Evolutionary conservation across 805 yeast genomes (phyloP), one percentile per base, ranked within the genome.

Genomic region (Tetrapisispora arboricola): DNA sequence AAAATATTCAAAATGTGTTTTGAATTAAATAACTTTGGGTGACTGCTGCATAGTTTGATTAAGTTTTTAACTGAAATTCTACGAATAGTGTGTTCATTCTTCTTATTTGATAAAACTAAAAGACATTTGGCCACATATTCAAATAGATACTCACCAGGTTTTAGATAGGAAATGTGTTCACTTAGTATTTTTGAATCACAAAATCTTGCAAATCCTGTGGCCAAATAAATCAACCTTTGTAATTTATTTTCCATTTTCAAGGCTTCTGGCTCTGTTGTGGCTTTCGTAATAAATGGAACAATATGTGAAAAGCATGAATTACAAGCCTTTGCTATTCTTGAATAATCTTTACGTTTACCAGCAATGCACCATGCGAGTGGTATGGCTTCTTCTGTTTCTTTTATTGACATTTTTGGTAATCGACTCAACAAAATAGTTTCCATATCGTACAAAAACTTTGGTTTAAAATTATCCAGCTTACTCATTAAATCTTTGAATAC

Each of bases 341-440:
- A 42, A 0, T 72, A 67, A 38, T 73, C 76, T 1, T 66, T 60
- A 31, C 69, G 65, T 49, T 72, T 59, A 3, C 47, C 51, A 2
- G 83, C 69, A 0, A 84, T 61, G 8, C 58, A 58, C 81, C 86
- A 78, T 4, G 76, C 60, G 42, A 84, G 69, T 1, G 87, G 86
- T 57, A 84, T 71, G 0, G 90, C 94, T 51, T 78, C 79, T n/a
- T 74, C 74, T 8, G 84, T 58, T 48, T 84, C 92, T 43, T 57
- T 66, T 0, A 70, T 67, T 39, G 69, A 72, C 60, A 80, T 72
- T 45, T 73, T 79, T 2, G 88, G 78, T 25, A 84, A 57, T 25
- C 73, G 63, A 26, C 65, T 64, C 45, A 83, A 54, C n/a, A 84
- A 50, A 2, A 73, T 66, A 0, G 66, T 51, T 53, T 76, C 80